Evolutionary conservation across 257 asterid species (phyloP).

Genomic region (Forsythia suspensa): DNA sequence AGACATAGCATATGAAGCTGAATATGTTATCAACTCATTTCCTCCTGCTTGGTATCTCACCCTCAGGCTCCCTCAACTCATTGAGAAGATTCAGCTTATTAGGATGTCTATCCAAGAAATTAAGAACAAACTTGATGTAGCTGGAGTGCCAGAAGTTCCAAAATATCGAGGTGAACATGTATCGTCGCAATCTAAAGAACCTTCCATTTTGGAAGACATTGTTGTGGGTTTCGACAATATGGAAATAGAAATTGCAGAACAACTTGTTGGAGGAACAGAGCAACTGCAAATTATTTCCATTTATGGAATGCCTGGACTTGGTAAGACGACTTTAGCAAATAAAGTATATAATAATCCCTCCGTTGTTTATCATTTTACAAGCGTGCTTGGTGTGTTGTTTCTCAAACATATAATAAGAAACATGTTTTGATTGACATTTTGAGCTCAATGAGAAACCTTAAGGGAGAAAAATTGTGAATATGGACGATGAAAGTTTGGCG

Average conservation of each 20-base stretch:
- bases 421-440: not conserved
- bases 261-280: not conserved
- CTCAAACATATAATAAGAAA: conserved; percentile 1
- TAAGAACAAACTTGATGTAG: too few species aligned
- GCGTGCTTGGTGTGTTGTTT: conserved; percentile 3
- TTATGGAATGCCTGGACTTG: conserved; percentile 27
- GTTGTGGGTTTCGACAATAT: conserved; percentile 9
- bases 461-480: too few species aligned
- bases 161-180: too few species aligned
- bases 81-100: too few species aligned
- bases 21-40: too few species aligned
- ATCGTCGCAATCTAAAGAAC: too few species aligned
- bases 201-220: too few species aligned
- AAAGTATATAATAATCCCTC: not conserved
- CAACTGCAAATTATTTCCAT: conserved; percentile 15
- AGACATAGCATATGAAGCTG: too few species aligned
- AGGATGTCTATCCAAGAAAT: too few species aligned
- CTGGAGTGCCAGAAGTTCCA: too few species aligned
- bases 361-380: not conserved
- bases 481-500: not conserved
- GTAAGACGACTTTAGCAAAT: conserved; percentile 22
- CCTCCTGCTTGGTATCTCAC: too few species aligned
- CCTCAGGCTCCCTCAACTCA: too few species aligned
- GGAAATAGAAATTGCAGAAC: not conserved
- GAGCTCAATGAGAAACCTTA: not conserved